Evolutionary conservation across 164 flowering plant species (phyloP), one percentile per base, ranked within the genome.

Genomic region (Warburgia ugandensis): DNA sequence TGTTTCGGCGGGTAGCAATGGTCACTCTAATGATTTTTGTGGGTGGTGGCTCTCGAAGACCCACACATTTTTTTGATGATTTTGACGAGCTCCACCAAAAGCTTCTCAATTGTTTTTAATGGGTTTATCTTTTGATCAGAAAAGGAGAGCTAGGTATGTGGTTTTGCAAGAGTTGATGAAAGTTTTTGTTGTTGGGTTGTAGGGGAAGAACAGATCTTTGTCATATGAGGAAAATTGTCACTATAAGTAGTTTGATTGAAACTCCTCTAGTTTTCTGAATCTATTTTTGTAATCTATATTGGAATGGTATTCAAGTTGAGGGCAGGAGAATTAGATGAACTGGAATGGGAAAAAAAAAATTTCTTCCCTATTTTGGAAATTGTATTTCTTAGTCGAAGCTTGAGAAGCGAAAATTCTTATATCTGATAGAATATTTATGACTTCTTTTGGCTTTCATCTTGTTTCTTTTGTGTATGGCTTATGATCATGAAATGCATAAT

Each of bases 161-260:
- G 29, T 39, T 33, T 38, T n/a, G n/a, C n/a, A n/a, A 37, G 19
- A 8, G 26, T 17, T 25, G n/a, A 20, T 12, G 41, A 9, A 36
- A 43, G 26, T 22, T 32, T 45, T 19, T 13, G 53, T 27, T 54
- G 27, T 45, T 54, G 60, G 55, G 55, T 53, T 53, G 59, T 44
- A 41, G 64, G 54, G 60, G 55, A 59, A 48, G 28, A 33, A 36
- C 39, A 22, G 79, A 72, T 68, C 76, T 61, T 68, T 72, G 44
- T 74, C 77, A 62, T 70, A 76, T 79, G 85, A 77, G 52, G 81
- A 77, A 70, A 65, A 61, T 63, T 70, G 59, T 56, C 16, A 50
- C 56, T 67, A 81, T 79, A 66, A 77, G 81, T 70, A 19, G 5
- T 36, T 41, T 11, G 6, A 16, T 6, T 14, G 23, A 11, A 25